A percentile compares a stretch with the other conserved stretches of the same genome.
phyloP scores from a whole-genome alignment of 1,284 basidiomycete genomes.

The Vanrija sp. region DNA sequence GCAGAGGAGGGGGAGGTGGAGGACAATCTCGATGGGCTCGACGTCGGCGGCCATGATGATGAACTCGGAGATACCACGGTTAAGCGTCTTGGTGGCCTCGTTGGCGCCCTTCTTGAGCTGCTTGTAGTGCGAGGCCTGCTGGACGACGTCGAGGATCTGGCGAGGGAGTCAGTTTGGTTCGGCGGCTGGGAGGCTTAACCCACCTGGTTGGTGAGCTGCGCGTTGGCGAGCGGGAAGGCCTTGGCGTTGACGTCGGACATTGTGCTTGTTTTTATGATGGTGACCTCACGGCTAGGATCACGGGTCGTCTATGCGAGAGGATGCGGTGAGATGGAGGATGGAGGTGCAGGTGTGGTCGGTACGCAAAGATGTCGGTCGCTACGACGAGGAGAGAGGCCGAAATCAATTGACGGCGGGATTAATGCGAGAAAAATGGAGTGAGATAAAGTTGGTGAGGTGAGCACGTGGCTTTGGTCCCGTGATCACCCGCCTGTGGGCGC shows the following conservation, averaged over 20 bases:
- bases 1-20: slow-evolving; percentile 94
- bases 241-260: slow-evolving; percentile 57
- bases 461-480: no score
- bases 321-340: slow-evolving; percentile 12
- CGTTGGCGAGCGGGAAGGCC: slow-evolving; percentile 89
- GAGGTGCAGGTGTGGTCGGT: slow-evolving; percentile 19
- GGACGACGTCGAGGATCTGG: slow-evolving; percentile 85
- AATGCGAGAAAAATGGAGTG: no score
- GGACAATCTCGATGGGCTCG: slow-evolving; percentile 94
- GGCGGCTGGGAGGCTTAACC: no score
- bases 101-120: slow-evolving; percentile 85
- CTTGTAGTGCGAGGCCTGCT: slow-evolving; percentile 81
- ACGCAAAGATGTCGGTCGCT: slow-evolving; percentile 13
- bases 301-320: slow-evolving; percentile 21
- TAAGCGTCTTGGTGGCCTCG: slow-evolving; percentile 86
- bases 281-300: slow-evolving; percentile 37
- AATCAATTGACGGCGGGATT: no score
- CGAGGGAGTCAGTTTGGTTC: no score
- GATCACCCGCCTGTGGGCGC: no score
- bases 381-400: slow-evolving; percentile 41
- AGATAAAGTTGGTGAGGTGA: no score
- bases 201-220: slow-evolving; percentile 89
- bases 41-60: slow-evolving; percentile 97
- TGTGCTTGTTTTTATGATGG: slow-evolving; percentile 7
- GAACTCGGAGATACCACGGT: slow-evolving; percentile 92